Base-by-base conservation (phyloP, 805 yeast genomes). In the Ogataea corticis region DNA sequence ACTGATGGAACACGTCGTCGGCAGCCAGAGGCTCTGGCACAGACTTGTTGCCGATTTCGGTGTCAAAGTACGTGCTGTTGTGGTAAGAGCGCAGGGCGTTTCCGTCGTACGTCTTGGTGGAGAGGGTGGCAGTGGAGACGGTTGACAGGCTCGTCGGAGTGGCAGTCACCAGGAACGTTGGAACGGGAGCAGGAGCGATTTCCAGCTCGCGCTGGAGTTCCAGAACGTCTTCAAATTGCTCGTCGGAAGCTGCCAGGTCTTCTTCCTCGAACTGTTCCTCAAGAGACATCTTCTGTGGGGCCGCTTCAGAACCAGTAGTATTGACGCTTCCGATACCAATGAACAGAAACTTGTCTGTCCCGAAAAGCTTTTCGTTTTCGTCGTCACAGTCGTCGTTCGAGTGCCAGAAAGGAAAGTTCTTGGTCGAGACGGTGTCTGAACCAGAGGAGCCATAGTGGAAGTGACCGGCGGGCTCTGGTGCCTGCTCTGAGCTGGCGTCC, bases 251-350 rank as follows among this genome's bases (percentile, higher is more conserved):
- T n/a, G n/a, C n/a, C n/a, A n/a, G n/a, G n/a, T n/a, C n/a, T 21
- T 21, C 25, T 9, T 21, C 25, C 9, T 21, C 25, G 9, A 21
- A 21, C 25, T 21, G 7, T 5, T 21, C 25, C 25, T 21, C 25
- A 21, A 9, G 7, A 21, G 25, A 21, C 25, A 21, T 21, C 25
- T 4, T 11, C 7, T 16, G 10, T 18, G 7, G 18, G 10, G 6
- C 14, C 10, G 4, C 18, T 14, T 14, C 18, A 16, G 33, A 11
- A 7, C 6, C 27, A 28, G 38, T 31, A 27, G 42, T 27, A 25
- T 57, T 45, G 16, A 48, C 46, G 30, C 59, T 52, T 31, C 58
- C 65, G 48, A 62, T 49, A 7, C 66, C 65, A 34, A 61, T 51
- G 46, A 63, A 64, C 4, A 56, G 39, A 28, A 61, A 56, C 38